These are phyloP conservation scores for Lipomyces starkeyi DNA, from an alignment of 805 yeast species.

Conservation along the genomic window DNA sequence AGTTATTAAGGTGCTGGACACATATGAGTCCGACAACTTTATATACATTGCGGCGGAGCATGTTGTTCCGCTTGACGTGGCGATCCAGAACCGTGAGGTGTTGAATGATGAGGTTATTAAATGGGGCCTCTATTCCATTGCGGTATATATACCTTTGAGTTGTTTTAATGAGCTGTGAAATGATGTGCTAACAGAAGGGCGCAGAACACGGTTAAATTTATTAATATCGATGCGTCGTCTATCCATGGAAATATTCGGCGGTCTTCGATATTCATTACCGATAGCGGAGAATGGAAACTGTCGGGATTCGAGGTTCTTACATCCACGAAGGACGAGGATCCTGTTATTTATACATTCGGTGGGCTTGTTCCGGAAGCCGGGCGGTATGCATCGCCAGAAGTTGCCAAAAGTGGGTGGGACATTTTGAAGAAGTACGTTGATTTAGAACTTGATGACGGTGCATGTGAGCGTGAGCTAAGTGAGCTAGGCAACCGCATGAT, in stretches of 20 bases:
- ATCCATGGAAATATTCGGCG: constrained; percentile 67
- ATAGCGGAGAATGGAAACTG: constrained; percentile 79
- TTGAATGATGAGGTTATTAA: constrained; percentile 48
- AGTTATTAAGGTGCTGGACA: constrained; percentile 64
- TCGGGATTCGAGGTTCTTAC: constrained; percentile 79
- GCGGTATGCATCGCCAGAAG: constrained; percentile 61
- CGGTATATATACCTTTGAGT: constrained; percentile 37
- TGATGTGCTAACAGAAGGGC: not conserved
- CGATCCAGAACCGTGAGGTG: constrained; percentile 45
- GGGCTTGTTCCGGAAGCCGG: constrained; percentile 46
- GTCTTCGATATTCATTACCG: constrained; percentile 67
- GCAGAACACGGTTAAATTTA: constrained; percentile 57
- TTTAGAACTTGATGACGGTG: not conserved
- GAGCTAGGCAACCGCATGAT: constrained; percentile 39
- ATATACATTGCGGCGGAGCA: constrained; percentile 72
- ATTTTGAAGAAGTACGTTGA: constrained; percentile 32
- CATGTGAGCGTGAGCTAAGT: constrained; percentile 32
- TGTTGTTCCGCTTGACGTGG: constrained; percentile 58
- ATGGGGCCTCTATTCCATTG: constrained; percentile 63
- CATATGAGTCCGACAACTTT: constrained; percentile 62
- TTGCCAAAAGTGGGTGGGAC: constrained; percentile 53
- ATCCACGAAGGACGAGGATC: constrained; percentile 55
- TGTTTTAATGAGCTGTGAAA: too few relatives aligned
- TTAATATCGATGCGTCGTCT: constrained; percentile 61
- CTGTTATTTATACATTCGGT: constrained; percentile 45